Conservation (phyloP, 495 filamentous ascomycete species). For the Clohesyomyces aquaticus region DNA sequence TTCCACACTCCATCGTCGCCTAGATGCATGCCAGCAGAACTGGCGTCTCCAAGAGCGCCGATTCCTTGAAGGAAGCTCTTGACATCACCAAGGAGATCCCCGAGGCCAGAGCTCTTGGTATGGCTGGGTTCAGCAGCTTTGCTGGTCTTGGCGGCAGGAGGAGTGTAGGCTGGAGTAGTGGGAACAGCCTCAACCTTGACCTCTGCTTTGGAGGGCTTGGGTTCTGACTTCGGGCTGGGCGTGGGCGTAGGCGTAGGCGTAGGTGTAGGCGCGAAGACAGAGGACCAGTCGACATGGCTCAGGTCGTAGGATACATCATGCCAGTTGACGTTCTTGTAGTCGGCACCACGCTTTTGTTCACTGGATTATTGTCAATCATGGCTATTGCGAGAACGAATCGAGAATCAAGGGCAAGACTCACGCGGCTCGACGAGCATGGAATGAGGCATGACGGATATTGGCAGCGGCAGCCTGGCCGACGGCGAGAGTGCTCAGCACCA, state of each 20-base stretch:
- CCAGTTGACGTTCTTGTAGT: conserved; percentile 21
- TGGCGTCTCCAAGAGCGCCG: background rate
- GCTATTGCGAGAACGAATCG: background rate
- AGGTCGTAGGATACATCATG: conserved; percentile 20
- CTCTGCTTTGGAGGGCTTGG: conserved; percentile 6
- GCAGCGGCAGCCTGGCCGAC: conserved; percentile 38
- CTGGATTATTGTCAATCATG: conserved; percentile 11
- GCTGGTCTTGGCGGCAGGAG: background rate
- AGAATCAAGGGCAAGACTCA: conserved; percentile 14
- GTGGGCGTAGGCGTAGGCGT: background rate
- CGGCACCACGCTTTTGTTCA: conserved; percentile 16
- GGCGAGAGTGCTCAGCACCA: conserved; percentile 40
- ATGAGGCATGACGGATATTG: conserved; percentile 34
- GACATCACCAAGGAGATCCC: conserved; percentile 1
- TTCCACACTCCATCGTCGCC: conserved; percentile 25
- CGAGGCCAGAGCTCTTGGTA: background rate
- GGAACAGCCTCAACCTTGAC: background rate
- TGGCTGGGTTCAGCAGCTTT: background rate
- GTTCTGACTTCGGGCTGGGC: background rate
- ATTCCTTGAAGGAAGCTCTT: conserved; percentile 3
- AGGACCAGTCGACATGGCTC: conserved; percentile 29
- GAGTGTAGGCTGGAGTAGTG: background rate
- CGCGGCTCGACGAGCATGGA: conserved; percentile 37
- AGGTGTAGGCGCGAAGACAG: conserved; percentile 12
- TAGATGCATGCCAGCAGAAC: too few species aligned